Evolutionary conservation across 192 early-diverging fungal genomes (phyloP), one percentile per base, ranked within the genome.

Genomic region (Phycomyces nitens): DNA sequence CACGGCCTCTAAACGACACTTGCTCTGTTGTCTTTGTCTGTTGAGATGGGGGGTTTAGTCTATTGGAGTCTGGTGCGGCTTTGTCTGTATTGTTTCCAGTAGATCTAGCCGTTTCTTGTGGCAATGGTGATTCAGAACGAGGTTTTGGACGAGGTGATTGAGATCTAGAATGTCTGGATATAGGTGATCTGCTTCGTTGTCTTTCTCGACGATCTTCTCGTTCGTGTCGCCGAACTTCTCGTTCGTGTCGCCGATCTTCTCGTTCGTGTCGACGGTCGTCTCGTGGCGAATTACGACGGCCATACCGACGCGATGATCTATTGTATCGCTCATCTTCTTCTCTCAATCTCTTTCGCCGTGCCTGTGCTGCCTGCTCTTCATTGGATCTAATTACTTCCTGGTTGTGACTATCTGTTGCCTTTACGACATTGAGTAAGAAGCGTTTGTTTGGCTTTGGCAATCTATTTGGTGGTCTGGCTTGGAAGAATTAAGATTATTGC

Each of bases 401-500:
- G 29, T 85, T 85, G 56, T 85, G 83, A 43, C 64, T 58, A 53
- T 82, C 79, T 0, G 81, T 82, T 50, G 69, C 78, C 60, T 81
- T 82, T 40, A 85, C 74, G 21, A 85, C 72, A 18, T 80, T 80
- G 11, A 75, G 63, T 2, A 85, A 69, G 53, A 85, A 85, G n/a
- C 83, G 70, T 38, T 79, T 85, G 58, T 85, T 85, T 22, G 81
- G 78, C 42, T 80, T 82, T 9, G 77, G 77, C 0, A 76, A 56
- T 27, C 61, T 75, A 44, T 68, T 74, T 15, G 77, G 67, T 1
- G 70, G 60, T 20, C 80, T 81, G 6, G 68, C 34, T 62, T 18
- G 58, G 22, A 42, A 69, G 49, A 23, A 43, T 18, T 18, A 64
- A 57, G 47, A 57, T 53, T 3, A 50, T 21, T n/a, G n/a, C n/a